Base-by-base conservation (phyloP, 768 basidiomycete genomes). In the Paxillus ammoniavirescens region DNA sequence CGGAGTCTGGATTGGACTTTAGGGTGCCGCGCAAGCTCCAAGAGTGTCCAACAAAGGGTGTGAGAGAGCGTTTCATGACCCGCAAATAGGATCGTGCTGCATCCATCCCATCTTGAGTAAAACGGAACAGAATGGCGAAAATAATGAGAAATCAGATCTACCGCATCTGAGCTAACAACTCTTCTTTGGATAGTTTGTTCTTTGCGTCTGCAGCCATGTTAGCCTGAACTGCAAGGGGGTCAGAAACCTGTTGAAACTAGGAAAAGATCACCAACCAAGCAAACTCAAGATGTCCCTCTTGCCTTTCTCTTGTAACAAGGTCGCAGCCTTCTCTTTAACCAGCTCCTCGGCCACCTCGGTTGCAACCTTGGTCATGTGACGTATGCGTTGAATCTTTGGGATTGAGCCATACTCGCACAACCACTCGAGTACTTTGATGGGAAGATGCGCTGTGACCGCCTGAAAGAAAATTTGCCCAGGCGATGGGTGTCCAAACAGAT, bases 61-160 rank as follows among this genome's bases (percentile, higher is more conserved):
- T 76, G 81, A 4, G 86, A 77, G 47, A 80, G 83, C 4, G 85
- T 87, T 64, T 86, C 86, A 63, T 87, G 80, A 1, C 77, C 78
- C 38, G 77, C 77, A 10, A 81, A 58, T 10, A 79, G 59, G 10
- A 80, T 75, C 21, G 76, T 78, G 15, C 77, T 79, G n/a, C 8
- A 23, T 31, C 23, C 18, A 10, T n/a, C 4, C 1, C 26, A 52
- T 21, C 21, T 7, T 28, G 38, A 37, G 18, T 2, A 6, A 6
- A 31, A 8, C 5, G n/a, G 14, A 18, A 30, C 10, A 1, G 14
- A 15, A 17, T 21, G 7, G 15, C 14, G n/a, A 52, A 26, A n/a
- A 17, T 31, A 7, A 30, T 33, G 47, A 5, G 6, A 21, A 21
- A 45, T 9, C 37, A 12, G 41, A 49, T 65, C 1, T 42, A 67